These are phyloP conservation scores for Orbilia quercus DNA, from an alignment of 2,329 filamentous ascomycete genomes.

Conservation along the genomic window DNA sequence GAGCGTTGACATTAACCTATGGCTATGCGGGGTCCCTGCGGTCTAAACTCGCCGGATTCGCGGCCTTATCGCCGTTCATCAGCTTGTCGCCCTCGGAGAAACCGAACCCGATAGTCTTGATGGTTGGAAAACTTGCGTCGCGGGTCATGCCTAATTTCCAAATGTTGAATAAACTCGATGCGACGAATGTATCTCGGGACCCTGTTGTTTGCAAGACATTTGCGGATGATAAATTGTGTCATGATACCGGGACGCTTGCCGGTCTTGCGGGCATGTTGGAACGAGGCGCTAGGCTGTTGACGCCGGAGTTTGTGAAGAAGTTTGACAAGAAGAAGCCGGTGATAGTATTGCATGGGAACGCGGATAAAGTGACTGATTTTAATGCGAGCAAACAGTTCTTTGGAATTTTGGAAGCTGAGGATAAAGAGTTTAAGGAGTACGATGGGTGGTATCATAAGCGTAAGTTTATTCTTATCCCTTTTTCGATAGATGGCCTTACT, in stretches of 20 bases:
- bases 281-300: conserved; percentile 64
- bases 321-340: conserved; percentile 70
- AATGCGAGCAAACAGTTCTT: conserved; percentile 74
- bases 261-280: conserved; percentile 82
- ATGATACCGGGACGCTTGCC: conserved; percentile 87
- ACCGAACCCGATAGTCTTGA: conserved; percentile 70
- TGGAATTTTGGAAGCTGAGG: conserved; percentile 69
- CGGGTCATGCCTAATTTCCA: conserved; percentile 75
- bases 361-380: conserved; percentile 69
- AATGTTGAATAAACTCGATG: conserved; percentile 74
- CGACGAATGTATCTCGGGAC: conserved; percentile 75
- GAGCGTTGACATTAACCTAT: conserved; percentile 77
- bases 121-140: conserved; percentile 76
- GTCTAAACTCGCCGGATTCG: conserved; percentile 63
- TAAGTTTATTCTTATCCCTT: conserved; percentile 61
- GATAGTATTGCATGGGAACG: conserved; percentile 80
- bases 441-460: conserved; percentile 81
- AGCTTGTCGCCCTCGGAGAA: conserved; percentile 74
- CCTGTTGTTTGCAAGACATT: conserved; percentile 72
- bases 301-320: conserved; percentile 64
- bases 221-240: conserved; percentile 75
- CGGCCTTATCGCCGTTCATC: conserved; percentile 74
- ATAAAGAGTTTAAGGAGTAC: conserved; percentile 78
- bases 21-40: conserved; percentile 61
- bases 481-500: too few relatives aligned